phyloP scores from a whole-genome alignment of 2,329 filamentous ascomycete species.

The Fusarium oligoseptatum region DNA sequence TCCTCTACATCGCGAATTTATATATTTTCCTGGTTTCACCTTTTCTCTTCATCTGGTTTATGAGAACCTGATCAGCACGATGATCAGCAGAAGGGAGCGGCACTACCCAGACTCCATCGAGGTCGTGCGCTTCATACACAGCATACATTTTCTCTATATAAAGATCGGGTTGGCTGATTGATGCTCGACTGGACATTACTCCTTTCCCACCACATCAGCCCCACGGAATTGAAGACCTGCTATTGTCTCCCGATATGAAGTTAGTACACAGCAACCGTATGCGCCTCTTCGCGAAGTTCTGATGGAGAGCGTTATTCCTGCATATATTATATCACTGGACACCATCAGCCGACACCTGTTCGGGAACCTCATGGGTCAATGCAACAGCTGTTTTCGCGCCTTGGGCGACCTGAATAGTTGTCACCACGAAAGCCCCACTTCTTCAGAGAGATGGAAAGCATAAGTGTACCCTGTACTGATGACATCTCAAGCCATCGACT shows the following conservation, averaged over 20 bases:
- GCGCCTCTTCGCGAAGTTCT: neutral
- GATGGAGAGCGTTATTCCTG: neutral
- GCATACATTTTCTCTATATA: neutral
- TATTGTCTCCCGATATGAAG: neutral
- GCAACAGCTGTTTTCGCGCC: neutral
- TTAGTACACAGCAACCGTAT: neutral
- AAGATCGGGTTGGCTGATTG: neutral
- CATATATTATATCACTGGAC: neutral
- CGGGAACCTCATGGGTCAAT: neutral
- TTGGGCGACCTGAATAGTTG: neutral
- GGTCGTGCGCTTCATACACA: neutral
- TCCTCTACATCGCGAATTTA: neutral
- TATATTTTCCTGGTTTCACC: neutral
- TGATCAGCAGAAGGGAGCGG: too few relatives aligned
- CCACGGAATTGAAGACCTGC: neutral
- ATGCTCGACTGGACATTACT: neutral
- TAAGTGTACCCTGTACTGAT: neutral
- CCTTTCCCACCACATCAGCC: neutral
- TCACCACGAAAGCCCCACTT: neutral
- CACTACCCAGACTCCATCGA: too few relatives aligned
- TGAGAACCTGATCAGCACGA: too few relatives aligned
- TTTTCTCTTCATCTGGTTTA: too few relatives aligned
- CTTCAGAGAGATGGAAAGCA: neutral
- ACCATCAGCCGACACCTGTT: neutral
- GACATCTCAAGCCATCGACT: neutral